Conservation (phyloP, 2,329 filamentous ascomycete species). For the Proliferodiscus dingleyae region DNA sequence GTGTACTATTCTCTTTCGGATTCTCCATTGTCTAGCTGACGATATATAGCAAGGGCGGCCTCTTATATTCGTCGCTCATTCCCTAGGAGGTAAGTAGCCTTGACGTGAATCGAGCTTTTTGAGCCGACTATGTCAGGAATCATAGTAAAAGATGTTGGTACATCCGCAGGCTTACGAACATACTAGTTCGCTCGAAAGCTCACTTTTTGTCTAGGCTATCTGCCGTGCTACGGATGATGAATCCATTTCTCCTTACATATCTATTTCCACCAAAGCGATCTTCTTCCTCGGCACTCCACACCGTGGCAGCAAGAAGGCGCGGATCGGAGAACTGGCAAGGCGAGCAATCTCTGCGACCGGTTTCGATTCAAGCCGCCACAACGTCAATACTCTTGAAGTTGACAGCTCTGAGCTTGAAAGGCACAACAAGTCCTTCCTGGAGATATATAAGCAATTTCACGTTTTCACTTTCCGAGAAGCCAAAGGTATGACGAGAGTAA, state of each 20-base stretch:
- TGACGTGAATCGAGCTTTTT: neutral
- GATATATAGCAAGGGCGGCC: conserved; percentile 5
- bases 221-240: conserved; percentile 5
- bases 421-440: conserved; percentile 21
- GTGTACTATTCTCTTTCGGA: conserved; percentile 4
- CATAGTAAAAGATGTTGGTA: conserved; percentile 2
- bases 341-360: conserved; percentile 17
- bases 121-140: conserved; percentile 3
- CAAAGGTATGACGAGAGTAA: conserved; percentile 13
- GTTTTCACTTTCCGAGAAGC: conserved; percentile 21
- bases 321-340: conserved; percentile 19
- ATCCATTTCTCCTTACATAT: conserved; percentile 11
- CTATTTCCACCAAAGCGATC: conserved; percentile 14
- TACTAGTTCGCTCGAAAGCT: neutral
- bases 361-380: conserved; percentile 17
- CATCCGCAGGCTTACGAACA: neutral
- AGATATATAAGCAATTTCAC: conserved; percentile 15
- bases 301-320: conserved; percentile 26
- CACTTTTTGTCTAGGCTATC: conserved; percentile 12
- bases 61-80: conserved; percentile 23
- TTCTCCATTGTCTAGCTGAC: neutral
- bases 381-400: conserved; percentile 13
- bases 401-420: conserved; percentile 24
- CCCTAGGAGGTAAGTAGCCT: conserved; percentile 18
- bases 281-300: conserved; percentile 33